Evolutionary conservation across 352 stramenopile genomes (phyloP), one percentile per base, ranked within the genome.

Genomic region (Phytophthora vignae): DNA sequence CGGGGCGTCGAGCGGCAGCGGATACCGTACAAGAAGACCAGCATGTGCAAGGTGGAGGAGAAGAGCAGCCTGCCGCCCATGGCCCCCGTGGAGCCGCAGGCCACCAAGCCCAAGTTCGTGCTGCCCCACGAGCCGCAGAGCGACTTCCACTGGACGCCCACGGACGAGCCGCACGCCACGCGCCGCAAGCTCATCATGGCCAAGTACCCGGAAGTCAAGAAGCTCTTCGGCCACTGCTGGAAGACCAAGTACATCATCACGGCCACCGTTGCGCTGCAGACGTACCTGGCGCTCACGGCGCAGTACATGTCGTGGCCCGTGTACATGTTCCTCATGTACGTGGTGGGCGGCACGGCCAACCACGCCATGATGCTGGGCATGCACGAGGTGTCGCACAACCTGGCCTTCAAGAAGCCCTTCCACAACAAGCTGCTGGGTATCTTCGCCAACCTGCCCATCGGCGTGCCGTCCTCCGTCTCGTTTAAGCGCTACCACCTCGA

Each of bases 401-500:
- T 99, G 54, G 93, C 90, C n/a, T 98, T 98, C 74, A 97, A 98
- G 77, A 93, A 84, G 52, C 84, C 93, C 1, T 46, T 93, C 19
- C 77, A 88, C 69, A 99, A 99, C 82, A 84, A 91, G 60, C 56
- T 98, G 19, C 78, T 98, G 12, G 90, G 83, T 17, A 94, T 99
- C 63, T 71, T 99, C 40, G 91, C 94, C 9, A 99, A 99, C 79
- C 75, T 98, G 55, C 93, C 96, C 4, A 87, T 99, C 25, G 91
- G 88, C 14, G 84, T 99, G 46, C 97, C 98, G 0, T 95, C 92
- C 2, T 84, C 93, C 17, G 86, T 97, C 55, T 91, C 93, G 25
- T 99, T 99, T 81, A 99, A 98, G 82, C 81, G 94, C 11, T 99
- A 99, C 83, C 97, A 99, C 81, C 92, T 98, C 77, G 96, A 99